phyloP scores from a whole-genome alignment of 1,284 basidiomycete species.

The Grifola frondosa region DNA sequence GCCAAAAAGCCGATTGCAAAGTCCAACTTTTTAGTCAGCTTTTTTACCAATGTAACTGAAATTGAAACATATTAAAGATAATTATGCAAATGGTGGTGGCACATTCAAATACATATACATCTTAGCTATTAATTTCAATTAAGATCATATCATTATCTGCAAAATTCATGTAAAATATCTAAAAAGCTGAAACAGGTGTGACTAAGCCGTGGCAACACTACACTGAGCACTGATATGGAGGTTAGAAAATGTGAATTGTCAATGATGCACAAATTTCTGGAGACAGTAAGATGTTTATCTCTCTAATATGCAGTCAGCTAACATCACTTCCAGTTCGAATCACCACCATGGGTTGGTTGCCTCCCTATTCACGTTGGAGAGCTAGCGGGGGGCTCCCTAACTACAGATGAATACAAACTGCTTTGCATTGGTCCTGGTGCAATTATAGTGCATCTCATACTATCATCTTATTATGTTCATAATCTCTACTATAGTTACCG shows the following conservation, averaged over 20 bases:
- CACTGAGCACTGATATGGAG: constrained; percentile 24
- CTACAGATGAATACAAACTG: constrained; percentile 33
- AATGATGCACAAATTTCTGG: constrained; percentile 25
- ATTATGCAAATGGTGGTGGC: too few relatives aligned
- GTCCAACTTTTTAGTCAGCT: too few relatives aligned
- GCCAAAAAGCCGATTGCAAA: too few relatives aligned
- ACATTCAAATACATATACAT: too few relatives aligned
- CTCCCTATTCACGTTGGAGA: constrained; percentile 31
- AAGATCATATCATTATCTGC: too few relatives aligned
- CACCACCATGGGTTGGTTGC: constrained; percentile 30
- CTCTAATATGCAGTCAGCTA: not conserved
- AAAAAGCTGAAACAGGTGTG: too few relatives aligned
- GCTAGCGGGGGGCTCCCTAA: constrained; percentile 34
- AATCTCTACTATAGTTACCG: constrained; percentile 14
- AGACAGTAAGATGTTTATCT: constrained; percentile 16
- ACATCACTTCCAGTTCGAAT: constrained; percentile 35
- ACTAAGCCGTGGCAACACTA: constrained; percentile 16
- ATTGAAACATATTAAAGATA: too few relatives aligned
- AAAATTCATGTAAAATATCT: too few relatives aligned
- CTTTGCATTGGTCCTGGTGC: constrained; percentile 21
- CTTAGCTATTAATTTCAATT: too few relatives aligned
- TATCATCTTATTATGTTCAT: too few relatives aligned
- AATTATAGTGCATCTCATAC: constrained; percentile 23
- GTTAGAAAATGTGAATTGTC: constrained; percentile 25
- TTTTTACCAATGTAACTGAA: too few relatives aligned